Evolutionary conservation across 805 yeast genomes (phyloP), one percentile per base, ranked within the genome.

Genomic region (Martiniozyma abietophila): DNA sequence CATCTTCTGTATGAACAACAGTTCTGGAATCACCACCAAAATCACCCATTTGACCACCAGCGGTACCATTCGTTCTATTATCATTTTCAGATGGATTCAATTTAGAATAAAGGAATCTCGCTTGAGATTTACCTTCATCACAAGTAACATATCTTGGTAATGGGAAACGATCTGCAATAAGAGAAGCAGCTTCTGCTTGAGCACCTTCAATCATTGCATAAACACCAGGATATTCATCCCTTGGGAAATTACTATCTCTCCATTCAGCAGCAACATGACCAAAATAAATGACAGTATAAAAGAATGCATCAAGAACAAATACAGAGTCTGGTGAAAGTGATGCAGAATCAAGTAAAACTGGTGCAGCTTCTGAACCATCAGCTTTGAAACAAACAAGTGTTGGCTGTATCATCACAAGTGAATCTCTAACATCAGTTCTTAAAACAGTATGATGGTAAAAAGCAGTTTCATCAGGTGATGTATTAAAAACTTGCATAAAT

Each of bases 401-500:
- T 38, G 99, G 99, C 64, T 92, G 98, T 45, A 92, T 89, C 96
- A 92, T 92, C 43, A 88, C 83, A 54, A 92, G 66, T 12, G 96
- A 82, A 62, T 89, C 92, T 44, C 81, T 80, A 27, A 89, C 81
- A 55, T 92, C 96, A 53, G 92, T 96, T 45, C 89, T 77, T 54
- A 82, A 71, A 54, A 92, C 73, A 12, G 85, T 79, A 58, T 92
- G 98, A 57, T 96, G 77, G 62, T 89, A 85, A 61, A 88, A 92
- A 25, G 96, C 95, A 28, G 97, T 86, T 65, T 92, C 99, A 65
- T 92, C 99, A 2, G 98, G 98, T 5, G 98, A 92, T 61, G 88
- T 88, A 62, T 92, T 92, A 69, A 92, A 92, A 29, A 89, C 95
- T 58, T 85, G 94, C 56, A 92, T 65, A 58, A 92, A 88, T 61